phyloP scores from a whole-genome alignment of 108 stramenopile species.

The Cyclotella sp. region DNA sequence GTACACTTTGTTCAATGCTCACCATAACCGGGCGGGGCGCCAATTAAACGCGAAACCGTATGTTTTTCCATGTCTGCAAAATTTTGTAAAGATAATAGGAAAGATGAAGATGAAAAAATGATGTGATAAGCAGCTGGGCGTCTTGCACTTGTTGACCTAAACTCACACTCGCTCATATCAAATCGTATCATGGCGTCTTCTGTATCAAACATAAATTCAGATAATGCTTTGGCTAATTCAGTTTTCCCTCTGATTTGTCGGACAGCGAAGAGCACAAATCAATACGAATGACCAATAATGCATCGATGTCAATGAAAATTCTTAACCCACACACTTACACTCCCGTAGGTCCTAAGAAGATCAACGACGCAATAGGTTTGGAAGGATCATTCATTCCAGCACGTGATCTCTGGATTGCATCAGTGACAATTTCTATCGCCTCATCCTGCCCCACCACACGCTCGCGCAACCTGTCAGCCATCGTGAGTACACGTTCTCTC shows the following conservation, averaged over 20 bases:
- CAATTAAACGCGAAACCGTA: conserved; percentile 91
- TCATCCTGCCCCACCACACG: conserved; percentile 95
- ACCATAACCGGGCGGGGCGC: conserved; percentile 91
- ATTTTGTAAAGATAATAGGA: background rate
- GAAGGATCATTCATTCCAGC: conserved; percentile 92
- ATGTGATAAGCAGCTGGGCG: background rate
- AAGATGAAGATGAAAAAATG: background rate
- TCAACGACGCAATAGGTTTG: conserved; percentile 91
- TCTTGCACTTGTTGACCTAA: conserved; percentile 48
- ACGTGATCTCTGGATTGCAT: conserved; percentile 91
- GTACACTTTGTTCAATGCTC: background rate
- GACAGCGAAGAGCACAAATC: conserved; percentile 2
- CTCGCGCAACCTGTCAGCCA: conserved; percentile 85
- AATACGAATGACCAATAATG: background rate
- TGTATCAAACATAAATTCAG: conserved; percentile 92
- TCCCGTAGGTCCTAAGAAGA: conserved; percentile 95
- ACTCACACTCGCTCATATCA: conserved; percentile 95
- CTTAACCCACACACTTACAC: conserved; percentile 28
- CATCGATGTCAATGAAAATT: conserved; percentile 13
- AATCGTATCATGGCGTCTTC: conserved; percentile 93
- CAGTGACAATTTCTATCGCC: conserved; percentile 90
- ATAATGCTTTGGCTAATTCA: conserved; percentile 93
- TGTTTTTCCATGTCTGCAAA: conserved; percentile 80
- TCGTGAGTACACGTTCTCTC: conserved; percentile 90
- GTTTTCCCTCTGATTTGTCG: conserved; percentile 87